Conservation (phyloP, 2,329 filamentous ascomycete genomes). For the Paraphoma sp. region DNA sequence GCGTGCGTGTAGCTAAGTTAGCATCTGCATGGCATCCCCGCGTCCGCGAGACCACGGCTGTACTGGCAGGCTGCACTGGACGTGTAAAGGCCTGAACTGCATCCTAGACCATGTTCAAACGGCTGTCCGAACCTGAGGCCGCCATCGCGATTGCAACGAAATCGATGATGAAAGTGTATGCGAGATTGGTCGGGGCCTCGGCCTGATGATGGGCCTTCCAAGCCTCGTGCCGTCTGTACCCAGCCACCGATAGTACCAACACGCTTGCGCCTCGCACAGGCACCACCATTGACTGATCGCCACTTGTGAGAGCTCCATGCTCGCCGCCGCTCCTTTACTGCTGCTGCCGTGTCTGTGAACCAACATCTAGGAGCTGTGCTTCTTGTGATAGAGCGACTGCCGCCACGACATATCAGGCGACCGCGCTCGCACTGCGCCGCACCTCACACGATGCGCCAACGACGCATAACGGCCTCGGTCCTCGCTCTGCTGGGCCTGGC, state of each 20-base stretch:
- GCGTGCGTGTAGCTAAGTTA: background rate
- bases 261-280: background rate
- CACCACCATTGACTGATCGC: background rate
- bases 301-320: conserved; percentile 17
- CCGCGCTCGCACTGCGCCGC: conserved; percentile 32
- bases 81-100: background rate
- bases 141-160: background rate
- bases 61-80: background rate
- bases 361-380: background rate
- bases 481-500: conserved; percentile 33
- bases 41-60: background rate
- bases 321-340: conserved; percentile 16
- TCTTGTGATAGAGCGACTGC: background rate
- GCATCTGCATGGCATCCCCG: background rate
- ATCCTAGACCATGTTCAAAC: too few relatives aligned
- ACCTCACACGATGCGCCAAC: conserved; percentile 43
- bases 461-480: conserved; percentile 40
- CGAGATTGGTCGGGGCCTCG: background rate
- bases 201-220: background rate
- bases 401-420: background rate
- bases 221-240: background rate
- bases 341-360: conserved; percentile 1
- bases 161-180: background rate
- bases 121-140: background rate
- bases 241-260: background rate